phyloP scores from a whole-genome alignment of 768 basidiomycete genomes.

The Mycena haematopus region DNA sequence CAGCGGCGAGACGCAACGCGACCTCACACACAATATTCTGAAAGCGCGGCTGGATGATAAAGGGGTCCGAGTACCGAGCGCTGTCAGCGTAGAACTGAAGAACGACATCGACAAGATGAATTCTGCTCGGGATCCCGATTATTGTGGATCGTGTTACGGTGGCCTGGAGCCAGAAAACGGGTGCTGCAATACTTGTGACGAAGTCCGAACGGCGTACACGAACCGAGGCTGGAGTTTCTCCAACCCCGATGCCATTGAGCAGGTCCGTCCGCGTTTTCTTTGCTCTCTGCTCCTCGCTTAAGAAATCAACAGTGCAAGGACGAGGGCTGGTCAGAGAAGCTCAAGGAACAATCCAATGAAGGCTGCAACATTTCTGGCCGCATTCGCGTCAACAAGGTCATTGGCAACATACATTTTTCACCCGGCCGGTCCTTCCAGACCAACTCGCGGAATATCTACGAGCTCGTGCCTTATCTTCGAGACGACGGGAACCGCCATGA shows the following conservation, averaged over 20 bases:
- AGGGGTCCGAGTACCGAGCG: conserved; percentile 65
- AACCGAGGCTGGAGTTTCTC: conserved; percentile 95
- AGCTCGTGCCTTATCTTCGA: conserved; percentile 92
- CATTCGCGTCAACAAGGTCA: conserved; percentile 95
- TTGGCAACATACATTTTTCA: conserved; percentile 94
- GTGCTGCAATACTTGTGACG: conserved; percentile 97
- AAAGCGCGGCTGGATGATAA: conserved; percentile 76
- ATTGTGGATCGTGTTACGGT: conserved; percentile 97
- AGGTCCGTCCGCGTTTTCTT: conserved; percentile 56
- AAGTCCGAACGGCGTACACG: conserved; percentile 89
- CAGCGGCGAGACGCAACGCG: conserved; percentile 92
- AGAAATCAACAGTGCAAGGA: conserved; percentile 70
- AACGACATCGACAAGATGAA: conserved; percentile 89
- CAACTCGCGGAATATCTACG: conserved; percentile 78
- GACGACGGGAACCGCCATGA: conserved; percentile 90
- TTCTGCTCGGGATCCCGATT: conserved; percentile 61
- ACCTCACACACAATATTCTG: conserved; percentile 86
- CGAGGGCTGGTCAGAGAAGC: conserved; percentile 95
- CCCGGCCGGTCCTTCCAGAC: conserved; percentile 96
- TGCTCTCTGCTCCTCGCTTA: neutral
- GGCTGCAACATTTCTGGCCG: conserved; percentile 94
- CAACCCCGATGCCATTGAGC: conserved; percentile 90
- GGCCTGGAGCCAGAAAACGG: conserved; percentile 76
- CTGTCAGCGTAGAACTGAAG: conserved; percentile 66
- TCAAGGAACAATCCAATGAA: conserved; percentile 90